phyloP scores from a whole-genome alignment of 169 alveolate genomes.

The Plasmodium gonderi region DNA sequence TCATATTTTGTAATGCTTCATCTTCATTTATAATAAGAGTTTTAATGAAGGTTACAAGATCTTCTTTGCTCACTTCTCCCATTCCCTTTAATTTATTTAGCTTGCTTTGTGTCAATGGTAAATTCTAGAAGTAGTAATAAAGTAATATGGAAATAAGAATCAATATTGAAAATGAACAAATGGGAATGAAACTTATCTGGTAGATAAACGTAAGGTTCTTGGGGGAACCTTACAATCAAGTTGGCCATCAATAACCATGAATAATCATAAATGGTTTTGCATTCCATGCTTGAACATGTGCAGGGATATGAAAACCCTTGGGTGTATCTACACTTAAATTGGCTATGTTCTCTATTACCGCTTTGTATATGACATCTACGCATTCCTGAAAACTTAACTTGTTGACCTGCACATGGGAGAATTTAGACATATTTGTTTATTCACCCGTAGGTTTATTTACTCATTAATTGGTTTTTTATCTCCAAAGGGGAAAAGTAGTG shows the following conservation, averaged over 20 bases:
- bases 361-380: slow-evolving; percentile 59
- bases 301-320: not conserved
- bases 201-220: too few species aligned
- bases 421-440: not conserved
- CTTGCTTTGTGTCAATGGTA: slow-evolving; percentile 46
- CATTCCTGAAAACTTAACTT: slow-evolving; percentile 18
- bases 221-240: too few species aligned
- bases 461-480: too few species aligned
- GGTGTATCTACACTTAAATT: not conserved
- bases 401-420: slow-evolving; percentile 21
- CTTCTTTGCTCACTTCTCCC: slow-evolving; percentile 20
- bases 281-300: not conserved
- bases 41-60: slow-evolving; percentile 27
- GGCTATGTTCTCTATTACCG: slow-evolving; percentile 12
- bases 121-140: slow-evolving; percentile 5
- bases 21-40: slow-evolving; percentile 42
- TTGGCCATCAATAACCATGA: too few species aligned
- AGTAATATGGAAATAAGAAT: not conserved
- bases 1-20: slow-evolving; percentile 69
- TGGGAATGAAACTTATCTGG: not conserved
- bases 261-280: too few species aligned
- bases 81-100: slow-evolving; percentile 17
- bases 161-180: not conserved
- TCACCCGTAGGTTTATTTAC: too few species aligned
- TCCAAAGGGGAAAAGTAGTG: too few species aligned